These are phyloP conservation scores for Spinellus fusiger DNA, from an alignment of 192 early-diverging fungal genomes.

Conservation along the genomic window DNA sequence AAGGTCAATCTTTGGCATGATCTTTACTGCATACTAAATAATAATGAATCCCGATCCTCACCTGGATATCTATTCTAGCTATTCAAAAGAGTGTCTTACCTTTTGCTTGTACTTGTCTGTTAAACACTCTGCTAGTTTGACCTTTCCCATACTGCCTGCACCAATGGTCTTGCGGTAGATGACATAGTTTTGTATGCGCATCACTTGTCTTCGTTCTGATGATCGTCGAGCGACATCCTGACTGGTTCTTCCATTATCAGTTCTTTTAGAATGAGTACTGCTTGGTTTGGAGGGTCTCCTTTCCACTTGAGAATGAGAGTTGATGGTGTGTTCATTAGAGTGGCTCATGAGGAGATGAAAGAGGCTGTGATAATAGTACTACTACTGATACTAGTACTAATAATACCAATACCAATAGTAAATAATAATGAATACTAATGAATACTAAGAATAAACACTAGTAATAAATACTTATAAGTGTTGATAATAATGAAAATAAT, in stretches of 20 bases:
- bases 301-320: not conserved
- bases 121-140: conserved; percentile 28
- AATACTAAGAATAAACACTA: too few species aligned
- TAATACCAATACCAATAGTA: too few species aligned
- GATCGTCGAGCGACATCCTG: conserved; percentile 1
- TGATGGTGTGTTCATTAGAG: too few species aligned
- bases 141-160: conserved; percentile 32
- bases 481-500: too few species aligned
- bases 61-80: not conserved
- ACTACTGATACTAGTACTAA: too few species aligned
- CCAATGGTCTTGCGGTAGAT: conserved; percentile 29
- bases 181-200: conserved; percentile 27
- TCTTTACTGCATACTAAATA: conserved; percentile 56
- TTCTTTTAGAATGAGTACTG: too few species aligned
- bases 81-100: conserved; percentile 3
- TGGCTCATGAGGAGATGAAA: too few species aligned
- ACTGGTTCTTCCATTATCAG: not conserved
- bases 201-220: conserved; percentile 15
- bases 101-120: conserved; percentile 20
- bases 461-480: too few species aligned
- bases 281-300: too few species aligned
- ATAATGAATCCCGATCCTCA: not conserved
- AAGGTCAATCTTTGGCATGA: conserved; percentile 41
- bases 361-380: too few species aligned
- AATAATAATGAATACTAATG: too few species aligned